Percentiles rank a stretch among this genome's conserved stretches.
Conservation (phyloP, 2,329 filamentous ascomycete genomes). For the Sarocladium kiliense region DNA sequence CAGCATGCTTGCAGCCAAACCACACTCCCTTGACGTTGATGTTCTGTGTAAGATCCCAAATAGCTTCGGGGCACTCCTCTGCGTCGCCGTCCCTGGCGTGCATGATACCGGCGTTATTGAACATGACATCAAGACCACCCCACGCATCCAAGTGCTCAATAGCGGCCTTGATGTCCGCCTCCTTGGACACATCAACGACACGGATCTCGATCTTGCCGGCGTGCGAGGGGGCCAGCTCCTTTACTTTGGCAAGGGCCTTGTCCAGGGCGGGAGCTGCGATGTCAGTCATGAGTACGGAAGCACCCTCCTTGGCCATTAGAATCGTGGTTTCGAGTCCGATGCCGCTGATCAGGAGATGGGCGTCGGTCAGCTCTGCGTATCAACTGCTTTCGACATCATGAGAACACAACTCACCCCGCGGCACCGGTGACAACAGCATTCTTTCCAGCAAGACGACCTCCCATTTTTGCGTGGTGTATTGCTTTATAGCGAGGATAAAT, state of each 20-base stretch:
- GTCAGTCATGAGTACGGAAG: conserved; percentile 65
- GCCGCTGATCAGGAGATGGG: conserved; percentile 41
- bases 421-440: conserved; percentile 59
- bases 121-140: conserved; percentile 70
- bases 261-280: conserved; percentile 61
- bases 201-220: conserved; percentile 43
- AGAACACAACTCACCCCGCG: conserved; percentile 50
- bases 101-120: conserved; percentile 81
- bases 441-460: conserved; percentile 18
- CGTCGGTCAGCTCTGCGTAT: not conserved
- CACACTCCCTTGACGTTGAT: conserved; percentile 79
- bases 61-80: conserved; percentile 64
- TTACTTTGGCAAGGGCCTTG: conserved; percentile 55
- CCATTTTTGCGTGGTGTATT: conserved; percentile 13
- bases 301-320: conserved; percentile 67
- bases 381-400: not conserved
- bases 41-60: conserved; percentile 71
- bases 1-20: conserved; percentile 70
- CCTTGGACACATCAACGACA: conserved; percentile 64
- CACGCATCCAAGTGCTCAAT: conserved; percentile 59
- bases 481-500: not conserved
- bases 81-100: conserved; percentile 61
- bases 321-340: conserved; percentile 72
- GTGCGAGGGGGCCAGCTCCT: conserved; percentile 46
- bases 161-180: conserved; percentile 56